phyloP scores from a whole-genome alignment of 805 yeast genomes.

The Candida endomychidarum region DNA sequence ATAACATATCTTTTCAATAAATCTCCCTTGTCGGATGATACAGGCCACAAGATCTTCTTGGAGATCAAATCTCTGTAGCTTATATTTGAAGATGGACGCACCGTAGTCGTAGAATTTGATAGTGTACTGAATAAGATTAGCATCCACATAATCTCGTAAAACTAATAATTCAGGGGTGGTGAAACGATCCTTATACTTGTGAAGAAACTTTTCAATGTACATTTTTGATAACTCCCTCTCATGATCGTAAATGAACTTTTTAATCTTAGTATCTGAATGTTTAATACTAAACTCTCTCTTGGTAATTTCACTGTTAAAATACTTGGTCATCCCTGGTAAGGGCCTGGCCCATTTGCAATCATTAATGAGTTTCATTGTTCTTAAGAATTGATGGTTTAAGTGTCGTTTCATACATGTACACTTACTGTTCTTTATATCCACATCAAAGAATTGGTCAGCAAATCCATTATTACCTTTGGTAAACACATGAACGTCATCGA shows the following conservation, averaged over 20 bases:
- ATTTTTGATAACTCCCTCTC: background rate
- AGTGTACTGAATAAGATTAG: constrained; percentile 4
- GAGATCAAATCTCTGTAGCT: background rate
- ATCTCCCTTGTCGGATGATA: constrained; percentile 23
- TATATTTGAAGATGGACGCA: no score
- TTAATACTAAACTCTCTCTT: background rate
- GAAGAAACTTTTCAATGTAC: background rate
- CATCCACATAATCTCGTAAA: constrained; percentile 13
- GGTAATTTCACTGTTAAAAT: constrained; percentile 2
- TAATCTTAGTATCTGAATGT: background rate
- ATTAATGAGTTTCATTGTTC: constrained; percentile 1
- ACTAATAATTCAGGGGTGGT: constrained; percentile 12
- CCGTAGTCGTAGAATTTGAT: background rate
- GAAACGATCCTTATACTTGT: background rate
- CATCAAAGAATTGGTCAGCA: constrained; percentile 1
- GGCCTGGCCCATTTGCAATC: background rate
- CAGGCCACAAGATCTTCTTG: constrained; percentile 24
- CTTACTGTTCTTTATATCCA: background rate
- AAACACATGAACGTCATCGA: background rate
- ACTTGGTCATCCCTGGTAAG: background rate
- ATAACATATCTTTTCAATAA: constrained; percentile 20
- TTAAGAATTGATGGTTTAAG: background rate
- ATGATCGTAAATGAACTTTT: background rate
- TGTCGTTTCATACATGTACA: background rate
- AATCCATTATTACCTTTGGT: constrained; percentile 1